These are phyloP conservation scores for Neofusicoccum cordaticola DNA, from an alignment of 2,329 filamentous ascomycete species.

Conservation along the genomic window DNA sequence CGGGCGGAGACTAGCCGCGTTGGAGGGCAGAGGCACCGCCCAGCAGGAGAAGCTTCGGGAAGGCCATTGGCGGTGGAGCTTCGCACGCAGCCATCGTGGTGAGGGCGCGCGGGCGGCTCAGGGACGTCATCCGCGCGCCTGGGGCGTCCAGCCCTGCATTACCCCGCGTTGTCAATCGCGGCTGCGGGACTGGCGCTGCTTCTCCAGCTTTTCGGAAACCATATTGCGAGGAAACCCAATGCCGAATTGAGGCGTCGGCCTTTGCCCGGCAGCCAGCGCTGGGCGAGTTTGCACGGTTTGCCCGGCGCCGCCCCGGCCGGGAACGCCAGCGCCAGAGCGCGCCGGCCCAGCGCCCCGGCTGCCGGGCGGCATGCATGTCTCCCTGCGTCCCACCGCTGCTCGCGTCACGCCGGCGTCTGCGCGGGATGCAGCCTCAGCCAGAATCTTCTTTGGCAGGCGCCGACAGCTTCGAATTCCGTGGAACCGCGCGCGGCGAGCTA, in stretches of 20 bases:
- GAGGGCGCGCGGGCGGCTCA: neutral
- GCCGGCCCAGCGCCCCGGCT: too few species aligned
- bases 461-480: neutral
- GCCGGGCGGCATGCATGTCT: too few species aligned
- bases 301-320: neutral
- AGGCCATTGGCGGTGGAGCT: conserved; percentile 9
- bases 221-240: conserved; percentile 14
- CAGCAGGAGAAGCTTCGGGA: conserved; percentile 14
- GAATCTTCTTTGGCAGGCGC: neutral
- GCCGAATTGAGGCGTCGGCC: conserved; percentile 6
- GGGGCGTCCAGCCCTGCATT: conserved; percentile 5
- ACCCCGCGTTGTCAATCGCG: conserved; percentile 15
- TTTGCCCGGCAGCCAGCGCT: neutral
- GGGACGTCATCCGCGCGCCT: neutral
- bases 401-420: too few species aligned
- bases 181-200: conserved; percentile 11
- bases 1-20: conserved; percentile 11
- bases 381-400: too few species aligned
- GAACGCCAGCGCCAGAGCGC: too few species aligned
- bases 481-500: neutral
- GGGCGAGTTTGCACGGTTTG: conserved; percentile 8
- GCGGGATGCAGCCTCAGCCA: neutral
- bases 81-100: neutral
- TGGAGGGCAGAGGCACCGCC: neutral
- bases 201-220: conserved; percentile 16